Evolutionary conservation across 257 asterid species (phyloP), one percentile per base, ranked within the genome.

Genomic region (Thymus mandschuricus): DNA sequence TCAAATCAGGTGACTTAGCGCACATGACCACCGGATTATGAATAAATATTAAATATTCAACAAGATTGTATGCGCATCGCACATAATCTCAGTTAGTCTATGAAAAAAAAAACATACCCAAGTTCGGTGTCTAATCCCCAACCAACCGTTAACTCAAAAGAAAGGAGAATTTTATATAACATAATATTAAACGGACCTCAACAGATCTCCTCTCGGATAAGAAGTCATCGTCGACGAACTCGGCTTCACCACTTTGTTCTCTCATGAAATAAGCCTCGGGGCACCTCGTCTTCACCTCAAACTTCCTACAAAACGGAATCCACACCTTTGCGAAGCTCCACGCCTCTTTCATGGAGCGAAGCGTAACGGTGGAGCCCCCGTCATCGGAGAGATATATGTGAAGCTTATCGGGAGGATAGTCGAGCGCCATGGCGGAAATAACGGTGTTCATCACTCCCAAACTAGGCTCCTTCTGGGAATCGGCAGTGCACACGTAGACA

Each of bases 401-500:
- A 28, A 90, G 84, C 82, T 88, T 90, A 0, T 80, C 75, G 0
- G 82, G 71, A 0, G 96, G 95, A 45, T 90, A 90, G 50, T 90
- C 92, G 2, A 90, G 83, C 3, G 91, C 89, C 92, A 87, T 65
- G 6, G 91, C 92, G 5, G 96, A 90, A 40, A 90, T 34, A 13
- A 90, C 86, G n/a, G 95, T 90, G 79, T 90, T 90, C 96, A 90
- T 84, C 15, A 90, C 92, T 1, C 59, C 80, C 45, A 84, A 44
- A 8, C 75, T 66, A 0, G 96, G 96, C 75, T 90, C 96, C 49
- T 84, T 86, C 2, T 28, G 31, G 0, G 90, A 86, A 52, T 90
- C 94, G 0, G 92, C 86, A 0, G 96, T 90, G 81, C 88, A 90
- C 2, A 90, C 68, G 27, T 86, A 81, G 34, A 89, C 90, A 8